Evolutionary conservation across 108 stramenopile genomes (phyloP), one percentile per base, ranked within the genome.

Genomic region (Discostella pseudostelligera): DNA sequence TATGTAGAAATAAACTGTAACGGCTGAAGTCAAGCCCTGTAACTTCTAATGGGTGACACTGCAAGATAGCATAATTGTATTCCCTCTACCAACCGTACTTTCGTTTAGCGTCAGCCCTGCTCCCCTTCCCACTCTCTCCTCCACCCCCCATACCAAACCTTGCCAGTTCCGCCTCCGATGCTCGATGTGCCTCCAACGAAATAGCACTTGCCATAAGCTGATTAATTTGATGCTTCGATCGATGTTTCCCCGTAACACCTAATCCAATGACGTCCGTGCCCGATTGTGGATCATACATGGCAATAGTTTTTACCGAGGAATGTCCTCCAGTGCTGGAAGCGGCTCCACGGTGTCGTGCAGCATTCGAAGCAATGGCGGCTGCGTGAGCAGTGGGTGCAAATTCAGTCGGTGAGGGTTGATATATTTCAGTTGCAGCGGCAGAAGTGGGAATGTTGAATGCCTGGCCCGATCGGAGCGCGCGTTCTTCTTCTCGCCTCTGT

Each of bases 211-310:
- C 78, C 78, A 79, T 79, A 17, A 79, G 45, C 29, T 67, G 67
- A 57, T 79, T 79, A 37, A 79, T 79, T 54, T 79, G 78, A 56
- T 79, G 71, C 45, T 79, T 79, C 24, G 65, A 67, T 25, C 59
- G 59, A 56, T 72, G 71, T 26, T 79, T 79, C 36, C 63, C 78
- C 7, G 78, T 67, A 2, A 79, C 67, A 11, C 72, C 72, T 4
- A 56, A 9, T 0, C 66, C 78, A 20, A 25, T 48, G 54, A 79
- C 78, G 37, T 79, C 78, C 7, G 50, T 57, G 13, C 78, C 78
- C 3, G 61, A 20, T 62, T 68, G 49, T 0, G 78, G 71, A 74
- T 79, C 78, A 37, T 79, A 79, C 78, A 79, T 79, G 22, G 78
- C 65, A 35, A 79, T 61, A n/a, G n/a, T n/a, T n/a, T n/a, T n/a